These are phyloP conservation scores for Rhynchospora breviuscula DNA, from an alignment of 176 grass and related monocot species.

Conservation along the genomic window DNA sequence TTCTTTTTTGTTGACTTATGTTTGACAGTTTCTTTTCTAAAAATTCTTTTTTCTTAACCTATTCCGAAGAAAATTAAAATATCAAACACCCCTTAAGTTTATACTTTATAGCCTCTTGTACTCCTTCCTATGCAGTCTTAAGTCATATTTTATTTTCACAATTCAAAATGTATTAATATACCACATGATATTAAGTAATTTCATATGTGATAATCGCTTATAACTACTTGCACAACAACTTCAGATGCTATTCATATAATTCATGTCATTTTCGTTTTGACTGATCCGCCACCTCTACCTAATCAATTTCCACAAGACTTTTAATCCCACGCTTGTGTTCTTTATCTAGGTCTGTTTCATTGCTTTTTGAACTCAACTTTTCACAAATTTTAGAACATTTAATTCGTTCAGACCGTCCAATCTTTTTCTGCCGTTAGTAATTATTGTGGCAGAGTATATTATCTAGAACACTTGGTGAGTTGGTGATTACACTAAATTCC, in stretches of 20 bases:
- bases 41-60: too few species aligned
- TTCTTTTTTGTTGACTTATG: too few species aligned
- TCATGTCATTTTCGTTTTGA: not conserved
- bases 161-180: too few species aligned
- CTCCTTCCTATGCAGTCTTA: too few species aligned
- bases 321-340: not conserved
- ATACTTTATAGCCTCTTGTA: too few species aligned
- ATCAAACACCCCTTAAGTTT: too few species aligned
- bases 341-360: not conserved
- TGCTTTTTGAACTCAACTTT: not conserved
- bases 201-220: not conserved
- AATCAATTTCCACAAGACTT: not conserved
- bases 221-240: not conserved
- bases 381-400: not conserved
- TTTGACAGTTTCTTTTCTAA: too few species aligned
- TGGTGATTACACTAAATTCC: too few species aligned
- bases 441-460: too few species aligned
- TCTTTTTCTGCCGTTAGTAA: not conserved
- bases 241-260: not conserved
- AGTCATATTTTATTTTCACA: too few species aligned
- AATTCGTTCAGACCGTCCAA: not conserved
- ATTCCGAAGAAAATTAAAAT: too few species aligned
- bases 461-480: too few species aligned
- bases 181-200: not conserved
- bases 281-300: not conserved